These are phyloP conservation scores for Typha latifolia DNA, from an alignment of 176 grass and related monocot genomes.

Conservation along the genomic window DNA sequence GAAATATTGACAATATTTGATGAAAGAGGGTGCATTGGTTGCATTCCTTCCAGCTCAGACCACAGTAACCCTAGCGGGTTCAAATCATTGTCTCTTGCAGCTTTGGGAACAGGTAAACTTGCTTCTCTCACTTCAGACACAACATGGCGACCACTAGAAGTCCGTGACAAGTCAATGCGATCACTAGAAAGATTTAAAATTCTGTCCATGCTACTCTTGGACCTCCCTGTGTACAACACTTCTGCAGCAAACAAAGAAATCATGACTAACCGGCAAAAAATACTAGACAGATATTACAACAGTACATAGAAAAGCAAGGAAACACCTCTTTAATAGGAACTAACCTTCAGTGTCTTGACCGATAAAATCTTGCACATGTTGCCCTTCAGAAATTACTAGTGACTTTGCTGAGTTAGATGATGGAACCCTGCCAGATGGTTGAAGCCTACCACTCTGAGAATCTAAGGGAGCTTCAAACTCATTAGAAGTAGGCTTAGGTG, in stretches of 20 bases:
- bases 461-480: slow-evolving; percentile 26
- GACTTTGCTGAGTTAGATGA: slow-evolving; percentile 19
- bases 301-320: neutral
- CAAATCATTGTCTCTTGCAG: slow-evolving; percentile 50
- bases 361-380: slow-evolving; percentile 33
- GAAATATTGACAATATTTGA: slow-evolving; percentile 55
- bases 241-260: slow-evolving; percentile 43
- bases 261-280: neutral
- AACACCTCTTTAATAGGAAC: slow-evolving; percentile 3
- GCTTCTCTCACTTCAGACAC: slow-evolving; percentile 31
- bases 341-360: slow-evolving; percentile 55
- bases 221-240: slow-evolving; percentile 64
- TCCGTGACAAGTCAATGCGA: slow-evolving; percentile 2
- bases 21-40: slow-evolving; percentile 78
- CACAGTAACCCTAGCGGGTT: slow-evolving; percentile 85
- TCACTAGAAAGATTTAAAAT: slow-evolving; percentile 29
- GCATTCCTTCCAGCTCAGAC: slow-evolving; percentile 89
- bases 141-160: neutral
- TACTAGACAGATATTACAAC: neutral
- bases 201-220: slow-evolving; percentile 43
- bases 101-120: slow-evolving; percentile 36
- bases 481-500: slow-evolving; percentile 23
- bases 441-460: slow-evolving; percentile 7
- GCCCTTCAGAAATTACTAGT: slow-evolving; percentile 15
- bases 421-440: slow-evolving; percentile 5